Conservation (phyloP, 73 alveolate species). For the Breviolum minutum region DNA sequence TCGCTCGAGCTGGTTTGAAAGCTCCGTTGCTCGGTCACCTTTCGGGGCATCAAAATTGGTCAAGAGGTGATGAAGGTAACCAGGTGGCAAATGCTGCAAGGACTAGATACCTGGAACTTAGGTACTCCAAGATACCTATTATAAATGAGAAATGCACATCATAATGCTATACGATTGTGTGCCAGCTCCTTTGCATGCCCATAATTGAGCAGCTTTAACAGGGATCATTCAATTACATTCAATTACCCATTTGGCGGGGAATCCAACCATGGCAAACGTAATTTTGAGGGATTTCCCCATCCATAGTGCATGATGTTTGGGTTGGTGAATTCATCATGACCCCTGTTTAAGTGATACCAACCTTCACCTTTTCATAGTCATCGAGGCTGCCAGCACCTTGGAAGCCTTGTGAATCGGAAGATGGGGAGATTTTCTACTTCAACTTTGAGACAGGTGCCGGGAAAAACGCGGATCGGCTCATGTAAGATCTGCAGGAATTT, state of each 20-base stretch:
- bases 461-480: not conserved
- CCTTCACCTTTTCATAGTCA: not conserved
- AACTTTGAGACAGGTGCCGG: conserved; percentile 95
- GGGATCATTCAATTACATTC: too few species aligned
- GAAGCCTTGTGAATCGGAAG: conserved; percentile 96
- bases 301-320: not conserved
- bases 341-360: too few species aligned
- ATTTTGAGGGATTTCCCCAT: not conserved
- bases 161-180: too few species aligned
- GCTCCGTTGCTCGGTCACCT: conserved; percentile 58
- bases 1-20: conserved; percentile 93
- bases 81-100: not conserved
- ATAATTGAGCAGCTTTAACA: too few species aligned
- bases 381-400: conserved; percentile 93
- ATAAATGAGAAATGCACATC: too few species aligned
- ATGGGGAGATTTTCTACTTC: conserved; percentile 95
- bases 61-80: not conserved
- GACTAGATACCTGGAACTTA: too few species aligned
- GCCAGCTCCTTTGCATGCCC: too few species aligned
- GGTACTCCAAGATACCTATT: too few species aligned
- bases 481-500: not conserved
- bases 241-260: too few species aligned
- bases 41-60: not conserved
- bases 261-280: not conserved
- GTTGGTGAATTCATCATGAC: too few species aligned